A percentile compares a stretch with the other conserved stretches of the same genome.
These are phyloP conservation scores for Enterocytospora artemiae DNA, from an alignment of 371 early-diverging fungal species.

Conservation along the genomic window DNA sequence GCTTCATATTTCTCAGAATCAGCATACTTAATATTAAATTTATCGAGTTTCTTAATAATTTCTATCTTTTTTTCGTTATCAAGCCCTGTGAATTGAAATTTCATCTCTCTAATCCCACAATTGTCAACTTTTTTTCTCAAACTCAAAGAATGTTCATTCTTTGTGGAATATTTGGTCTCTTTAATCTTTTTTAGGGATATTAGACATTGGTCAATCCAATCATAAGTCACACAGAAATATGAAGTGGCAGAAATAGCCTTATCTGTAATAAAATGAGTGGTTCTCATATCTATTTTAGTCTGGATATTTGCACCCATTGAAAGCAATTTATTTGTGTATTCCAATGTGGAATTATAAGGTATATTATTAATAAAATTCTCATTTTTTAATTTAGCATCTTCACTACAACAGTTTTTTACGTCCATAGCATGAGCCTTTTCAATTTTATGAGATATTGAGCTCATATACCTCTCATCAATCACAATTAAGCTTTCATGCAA, in stretches of 20 bases:
- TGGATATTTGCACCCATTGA: slow-evolving; percentile 34
- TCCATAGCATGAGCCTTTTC: neutral
- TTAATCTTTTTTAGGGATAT: slow-evolving; percentile 29
- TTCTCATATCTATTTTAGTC: slow-evolving; percentile 19
- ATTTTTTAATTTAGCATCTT: too few relatives aligned
- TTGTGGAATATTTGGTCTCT: slow-evolving; percentile 38
- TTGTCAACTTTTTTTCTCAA: neutral
- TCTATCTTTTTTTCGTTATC: slow-evolving; percentile 36
- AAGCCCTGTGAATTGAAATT: slow-evolving; percentile 56
- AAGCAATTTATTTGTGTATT: slow-evolving; percentile 44
- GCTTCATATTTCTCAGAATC: slow-evolving; percentile 40
- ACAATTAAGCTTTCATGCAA: slow-evolving; percentile 29
- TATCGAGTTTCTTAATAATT: slow-evolving; percentile 39
- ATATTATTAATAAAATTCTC: neutral
- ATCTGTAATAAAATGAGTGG: slow-evolving; percentile 46
- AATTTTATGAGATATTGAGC: too few relatives aligned
- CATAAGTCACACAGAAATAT: slow-evolving; percentile 24
- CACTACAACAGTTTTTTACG: neutral
- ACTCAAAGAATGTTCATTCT: slow-evolving; percentile 1
- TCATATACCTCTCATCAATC: slow-evolving; percentile 13
- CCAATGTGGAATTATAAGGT: too few relatives aligned
- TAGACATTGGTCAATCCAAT: slow-evolving; percentile 55
- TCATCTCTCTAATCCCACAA: neutral
- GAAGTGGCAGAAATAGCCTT: slow-evolving; percentile 7
- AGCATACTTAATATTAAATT: slow-evolving; percentile 31